Percentiles rank a stretch among this genome's conserved stretches.
Conservation (phyloP, 192 early-diverging fungal species). For the Coemansia sp. region DNA sequence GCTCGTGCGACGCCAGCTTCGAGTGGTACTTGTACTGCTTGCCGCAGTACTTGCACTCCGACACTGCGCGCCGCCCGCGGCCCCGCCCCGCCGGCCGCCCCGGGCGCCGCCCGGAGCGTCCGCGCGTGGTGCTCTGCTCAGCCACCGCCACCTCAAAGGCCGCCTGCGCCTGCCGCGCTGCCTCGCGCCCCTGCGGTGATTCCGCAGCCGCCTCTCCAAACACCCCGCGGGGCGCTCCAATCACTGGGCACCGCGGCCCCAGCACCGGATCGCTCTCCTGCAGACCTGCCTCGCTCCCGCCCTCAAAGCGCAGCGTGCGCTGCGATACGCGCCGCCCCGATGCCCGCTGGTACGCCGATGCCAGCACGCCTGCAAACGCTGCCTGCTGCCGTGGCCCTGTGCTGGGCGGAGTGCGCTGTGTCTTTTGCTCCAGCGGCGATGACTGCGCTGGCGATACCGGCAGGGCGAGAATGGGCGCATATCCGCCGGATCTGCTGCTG, state of each 20-base stretch:
- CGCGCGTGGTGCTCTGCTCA: conserved; percentile 20
- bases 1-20: conserved; percentile 60
- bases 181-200: background rate
- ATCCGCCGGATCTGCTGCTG: conserved; percentile 9
- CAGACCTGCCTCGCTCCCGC: conserved; percentile 7
- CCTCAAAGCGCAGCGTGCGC: conserved; percentile 37
- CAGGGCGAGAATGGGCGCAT: conserved; percentile 35
- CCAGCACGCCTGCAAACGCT: conserved; percentile 45
- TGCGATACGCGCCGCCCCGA: conserved; percentile 34
- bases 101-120: conserved; percentile 16
- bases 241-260: conserved; percentile 47
- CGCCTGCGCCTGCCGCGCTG: conserved; percentile 20
- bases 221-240: conserved; percentile 39
- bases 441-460: conserved; percentile 43
- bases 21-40: conserved; percentile 63
- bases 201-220: conserved; percentile 21
- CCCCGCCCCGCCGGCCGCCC: conserved; percentile 6
- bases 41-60: conserved; percentile 60
- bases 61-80: conserved; percentile 23
- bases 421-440: conserved; percentile 15
- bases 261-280: conserved; percentile 38
- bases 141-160: conserved; percentile 33
- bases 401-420: conserved; percentile 42
- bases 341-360: conserved; percentile 44
- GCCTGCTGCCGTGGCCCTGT: conserved; percentile 28